Evolutionary conservation across 2,329 filamentous ascomycete species (phyloP).

Genomic region (Claviceps arundinis): DNA sequence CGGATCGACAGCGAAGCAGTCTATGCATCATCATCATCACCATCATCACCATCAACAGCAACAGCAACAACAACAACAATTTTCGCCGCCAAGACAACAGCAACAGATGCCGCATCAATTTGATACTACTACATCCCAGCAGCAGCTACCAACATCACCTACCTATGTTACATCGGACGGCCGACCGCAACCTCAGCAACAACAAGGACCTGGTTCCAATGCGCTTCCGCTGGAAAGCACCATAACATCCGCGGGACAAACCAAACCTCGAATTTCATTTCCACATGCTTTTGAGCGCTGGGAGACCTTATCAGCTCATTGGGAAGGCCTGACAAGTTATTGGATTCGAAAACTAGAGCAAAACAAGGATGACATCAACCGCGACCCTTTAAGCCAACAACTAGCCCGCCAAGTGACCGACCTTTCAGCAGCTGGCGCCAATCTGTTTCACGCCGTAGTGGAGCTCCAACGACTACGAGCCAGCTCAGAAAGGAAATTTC

Average conservation of each 20-base stretch:
- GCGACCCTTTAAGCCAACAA: slow-evolving; percentile 73
- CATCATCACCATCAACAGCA: neutral
- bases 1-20: slow-evolving; percentile 7
- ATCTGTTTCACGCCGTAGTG: slow-evolving; percentile 93
- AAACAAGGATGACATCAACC: slow-evolving; percentile 72
- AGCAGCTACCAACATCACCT: slow-evolving; percentile 2
- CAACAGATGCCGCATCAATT: slow-evolving; percentile 2
- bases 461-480: slow-evolving; percentile 87
- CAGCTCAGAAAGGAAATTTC: slow-evolving; percentile 93
- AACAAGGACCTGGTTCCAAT: neutral
- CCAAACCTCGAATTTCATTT: slow-evolving; percentile 55
- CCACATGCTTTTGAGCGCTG: slow-evolving; percentile 96
- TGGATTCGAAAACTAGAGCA: slow-evolving; percentile 91
- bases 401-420: slow-evolving; percentile 91
- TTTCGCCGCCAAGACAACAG: neutral
- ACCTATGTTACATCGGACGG: slow-evolving; percentile 1
- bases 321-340: slow-evolving; percentile 94
- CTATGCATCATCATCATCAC: slow-evolving; percentile 6
- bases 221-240: slow-evolving; percentile 7
- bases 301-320: slow-evolving; percentile 93
- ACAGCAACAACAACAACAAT: neutral
- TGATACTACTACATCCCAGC: neutral
- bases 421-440: slow-evolving; percentile 90
- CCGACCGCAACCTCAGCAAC: slow-evolving; percentile 4
- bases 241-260: slow-evolving; percentile 9